Evolutionary conservation across 192 early-diverging fungal genomes (phyloP).

Genomic region (Backusella morwellensis): DNA sequence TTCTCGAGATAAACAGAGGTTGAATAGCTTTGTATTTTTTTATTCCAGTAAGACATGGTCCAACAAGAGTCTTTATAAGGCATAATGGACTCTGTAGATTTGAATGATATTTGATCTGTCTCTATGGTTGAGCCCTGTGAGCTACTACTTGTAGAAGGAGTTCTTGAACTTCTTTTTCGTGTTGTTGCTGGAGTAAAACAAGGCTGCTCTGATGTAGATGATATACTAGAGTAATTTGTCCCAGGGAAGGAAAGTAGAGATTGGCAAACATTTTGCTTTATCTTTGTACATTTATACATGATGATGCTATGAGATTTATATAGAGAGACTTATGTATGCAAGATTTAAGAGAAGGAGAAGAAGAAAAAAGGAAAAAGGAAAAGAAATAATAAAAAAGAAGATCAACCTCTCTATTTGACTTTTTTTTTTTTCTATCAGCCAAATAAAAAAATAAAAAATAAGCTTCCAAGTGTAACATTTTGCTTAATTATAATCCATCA

Average conservation of each 20-base stretch:
- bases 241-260: neutral
- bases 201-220: neutral
- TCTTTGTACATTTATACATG: constrained; percentile 5
- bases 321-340: neutral
- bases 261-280: neutral
- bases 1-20: constrained; percentile 57
- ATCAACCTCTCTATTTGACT: neutral
- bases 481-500: neutral
- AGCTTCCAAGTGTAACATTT: neutral
- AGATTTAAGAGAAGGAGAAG: neutral
- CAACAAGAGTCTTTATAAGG: neutral
- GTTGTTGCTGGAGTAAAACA: neutral
- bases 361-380: neutral
- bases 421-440: neutral
- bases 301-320: neutral
- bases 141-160: neutral
- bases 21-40: neutral
- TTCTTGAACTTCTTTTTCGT: neutral
- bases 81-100: neutral
- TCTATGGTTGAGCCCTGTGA: neutral
- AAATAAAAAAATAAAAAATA: neutral
- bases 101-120: neutral
- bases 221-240: neutral
- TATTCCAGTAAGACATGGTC: neutral
- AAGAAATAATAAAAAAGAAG: too few species aligned